These are phyloP conservation scores for Verticillium longisporum DNA, from an alignment of 2,329 filamentous ascomycete species.

Conservation along the genomic window DNA sequence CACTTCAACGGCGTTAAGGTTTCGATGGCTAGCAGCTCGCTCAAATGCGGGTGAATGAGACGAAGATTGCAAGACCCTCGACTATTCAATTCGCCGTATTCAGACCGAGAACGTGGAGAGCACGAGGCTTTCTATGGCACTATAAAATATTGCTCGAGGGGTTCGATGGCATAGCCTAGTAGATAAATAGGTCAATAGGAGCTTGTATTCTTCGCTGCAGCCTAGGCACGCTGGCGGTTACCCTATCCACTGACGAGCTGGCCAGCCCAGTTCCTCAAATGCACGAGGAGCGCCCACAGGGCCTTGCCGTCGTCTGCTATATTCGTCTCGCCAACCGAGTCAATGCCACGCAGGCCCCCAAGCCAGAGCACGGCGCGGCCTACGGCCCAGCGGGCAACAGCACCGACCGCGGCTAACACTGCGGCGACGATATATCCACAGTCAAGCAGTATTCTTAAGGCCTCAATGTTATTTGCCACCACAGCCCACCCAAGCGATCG, in stretches of 20 bases:
- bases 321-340: constrained; percentile 45
- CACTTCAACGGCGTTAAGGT: background rate
- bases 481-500: constrained; percentile 79
- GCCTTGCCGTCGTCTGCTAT: constrained; percentile 52
- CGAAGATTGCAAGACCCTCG: background rate
- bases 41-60: constrained; percentile 6
- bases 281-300: constrained; percentile 48
- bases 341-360: constrained; percentile 60
- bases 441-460: constrained; percentile 83
- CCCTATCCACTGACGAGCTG: constrained; percentile 45
- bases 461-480: constrained; percentile 91
- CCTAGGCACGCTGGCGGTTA: background rate
- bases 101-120: constrained; percentile 3
- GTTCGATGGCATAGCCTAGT: background rate
- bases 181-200: background rate
- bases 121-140: background rate
- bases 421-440: constrained; percentile 79
- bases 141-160: background rate
- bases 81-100: constrained; percentile 1
- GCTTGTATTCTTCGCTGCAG: background rate
- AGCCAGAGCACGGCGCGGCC: constrained; percentile 64
- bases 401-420: constrained; percentile 69
- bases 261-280: constrained; percentile 54
- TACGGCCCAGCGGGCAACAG: constrained; percentile 68
- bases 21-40: background rate